These are phyloP conservation scores for Dictyostelium capitatum DNA, from an alignment of 78 protist species.

Conservation along the genomic window DNA sequence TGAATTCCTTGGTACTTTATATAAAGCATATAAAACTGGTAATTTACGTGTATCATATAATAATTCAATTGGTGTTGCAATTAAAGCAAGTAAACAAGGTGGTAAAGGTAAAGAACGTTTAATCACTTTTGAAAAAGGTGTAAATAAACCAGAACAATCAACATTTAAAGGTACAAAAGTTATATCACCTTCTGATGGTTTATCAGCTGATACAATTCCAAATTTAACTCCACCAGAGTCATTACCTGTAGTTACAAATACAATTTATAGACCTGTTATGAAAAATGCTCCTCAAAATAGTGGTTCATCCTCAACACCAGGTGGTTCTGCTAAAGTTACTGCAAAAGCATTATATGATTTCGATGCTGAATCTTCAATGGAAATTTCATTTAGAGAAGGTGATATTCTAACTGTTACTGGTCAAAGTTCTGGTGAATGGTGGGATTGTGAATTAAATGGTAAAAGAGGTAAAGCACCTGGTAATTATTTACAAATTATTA, in stretches of 20 bases:
- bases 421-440: conserved; percentile 59
- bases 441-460: conserved; percentile 76
- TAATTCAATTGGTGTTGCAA: conserved; percentile 67
- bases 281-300: conserved; percentile 47
- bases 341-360: conserved; percentile 87
- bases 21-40: conserved; percentile 59
- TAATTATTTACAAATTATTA: conserved; percentile 53
- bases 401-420: conserved; percentile 72
- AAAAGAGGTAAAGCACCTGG: conserved; percentile 77
- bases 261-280: conserved; percentile 70
- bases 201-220: conserved; percentile 56
- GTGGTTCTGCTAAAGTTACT: conserved; percentile 17
- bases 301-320: background rate
- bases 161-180: conserved; percentile 57
- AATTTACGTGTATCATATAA: conserved; percentile 32
- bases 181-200: conserved; percentile 23
- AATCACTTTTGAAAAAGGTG: conserved; percentile 71
- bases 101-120: conserved; percentile 75
- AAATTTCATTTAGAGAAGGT: conserved; percentile 82
- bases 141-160: conserved; percentile 41
- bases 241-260: conserved; percentile 63
- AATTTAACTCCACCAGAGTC: conserved; percentile 77
- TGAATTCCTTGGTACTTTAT: conserved; percentile 70
- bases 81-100: conserved; percentile 73
- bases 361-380: conserved; percentile 79